Evolutionary conservation across 1,284 basidiomycete species (phyloP), one percentile per base, ranked within the genome.

Genomic region (Bjerkandera adusta): DNA sequence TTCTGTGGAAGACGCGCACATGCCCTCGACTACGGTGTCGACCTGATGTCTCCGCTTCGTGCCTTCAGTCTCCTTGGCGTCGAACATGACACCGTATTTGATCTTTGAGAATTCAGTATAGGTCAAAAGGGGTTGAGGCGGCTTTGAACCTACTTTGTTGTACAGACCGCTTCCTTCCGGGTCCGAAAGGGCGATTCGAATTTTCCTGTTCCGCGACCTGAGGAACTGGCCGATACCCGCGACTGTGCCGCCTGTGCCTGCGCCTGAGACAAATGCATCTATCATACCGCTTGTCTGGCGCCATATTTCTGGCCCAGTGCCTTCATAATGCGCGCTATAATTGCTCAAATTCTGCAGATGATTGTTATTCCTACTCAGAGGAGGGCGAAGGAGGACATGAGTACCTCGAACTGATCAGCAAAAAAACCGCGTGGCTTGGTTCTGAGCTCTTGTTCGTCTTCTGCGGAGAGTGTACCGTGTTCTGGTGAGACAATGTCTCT

Each of bases 261-360:
- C 94, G 1, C 97, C 97, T n/a, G 88, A 84, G 22, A 99, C 87
- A 60, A 98, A 98, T 2, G 89, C 93, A 58, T 90, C 79, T 1
- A 97, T 57, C 18, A 71, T 68, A 1, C 94, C 94, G 54, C 83
- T 86, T 0, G 92, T 94, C 62, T 99, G 97, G 41, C 85, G 75
- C 85, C 94, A 93, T 32, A 99, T 93, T 68, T 99, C 97, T 0
- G 94, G 94, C 0, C 92, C 97, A 0, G 96, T 99, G 1, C 91
- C 89, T 29, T 82, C 69, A 58, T 82, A 92, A 64, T 99, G 97
- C 0, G 96, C 94, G 51, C 85, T 75, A 62, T 85, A 93, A 61
- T 99, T 98, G 60, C 89, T 91, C 52, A 75, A 75, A 64, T 95
- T 98, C 84, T 93, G 27, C 11, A 33, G 3, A 24, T 1, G 3